Evolutionary conservation across 257 asterid species (phyloP), one percentile per base, ranked within the genome.

Genomic region (Plantago elongata): DNA sequence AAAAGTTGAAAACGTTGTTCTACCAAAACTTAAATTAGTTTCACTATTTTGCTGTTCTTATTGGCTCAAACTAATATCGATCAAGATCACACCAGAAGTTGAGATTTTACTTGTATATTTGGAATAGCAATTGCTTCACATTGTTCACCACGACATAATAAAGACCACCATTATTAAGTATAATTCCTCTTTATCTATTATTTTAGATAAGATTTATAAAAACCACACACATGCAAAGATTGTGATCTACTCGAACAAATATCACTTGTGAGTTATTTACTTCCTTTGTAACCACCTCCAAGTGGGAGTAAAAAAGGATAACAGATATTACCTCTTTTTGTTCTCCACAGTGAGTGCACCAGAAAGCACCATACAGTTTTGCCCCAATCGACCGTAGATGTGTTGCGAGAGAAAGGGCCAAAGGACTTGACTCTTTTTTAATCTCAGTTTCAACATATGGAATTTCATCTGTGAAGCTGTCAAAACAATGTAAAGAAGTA

Each of bases 291-390:
- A 49, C 65, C 63, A 60, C 43, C 27, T 44, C 29, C 16, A 60
- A 52, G 13, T 47, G 52, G 34, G 52, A 63, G 72, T 30, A 29
- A 16, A 57, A 69, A 45, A 30, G 50, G 66, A 10, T 30, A 51
- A 15, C 30, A n/a, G 58, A 51, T 66, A 47, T 34, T 82, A 90
- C 98, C 94, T 88, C 81, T 69, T 82, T 86, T 80, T 91, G 98
- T 45, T 84, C 83, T 74, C 61, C 72, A 72, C 98, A 91, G 71
- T 88, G 98, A 30, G 95, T 82, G 74, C 96, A 88, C 98, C 98
- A 91, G 78, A 91, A 91, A 67, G 95, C 95, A 68, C 98, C 96
- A 69, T 85, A 91, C 57, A 91, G 56, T 74, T 83, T 86, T 29
- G 98, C 98, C 61, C 94, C 94, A 45, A 84, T 67, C 45, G 96